Conservation (phyloP, 306 rosid genomes). For the Pyrus pyrifolia region DNA sequence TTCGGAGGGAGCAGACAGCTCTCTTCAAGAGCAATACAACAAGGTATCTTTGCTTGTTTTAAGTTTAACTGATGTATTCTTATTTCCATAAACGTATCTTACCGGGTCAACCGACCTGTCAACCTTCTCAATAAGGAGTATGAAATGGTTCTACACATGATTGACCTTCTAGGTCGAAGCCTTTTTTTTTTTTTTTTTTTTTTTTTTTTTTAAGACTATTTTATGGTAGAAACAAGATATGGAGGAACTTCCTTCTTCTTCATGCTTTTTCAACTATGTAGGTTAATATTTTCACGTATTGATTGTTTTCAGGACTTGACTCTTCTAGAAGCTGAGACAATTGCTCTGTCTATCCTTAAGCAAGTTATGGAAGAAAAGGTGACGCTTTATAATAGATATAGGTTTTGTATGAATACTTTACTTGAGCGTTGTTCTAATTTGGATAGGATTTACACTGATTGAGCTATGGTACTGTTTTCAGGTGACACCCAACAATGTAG, state of each 20-base stretch:
- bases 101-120: neutral
- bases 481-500: conserved; percentile 98
- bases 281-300: neutral
- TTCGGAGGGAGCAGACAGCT: conserved; percentile 97
- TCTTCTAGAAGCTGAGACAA: conserved; percentile 92
- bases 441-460: neutral
- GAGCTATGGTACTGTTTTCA: conserved; percentile 11
- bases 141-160: neutral
- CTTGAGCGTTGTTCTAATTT: neutral
- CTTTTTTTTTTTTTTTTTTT: neutral
- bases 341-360: conserved; percentile 92
- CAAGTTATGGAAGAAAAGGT: conserved; percentile 99
- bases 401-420: neutral
- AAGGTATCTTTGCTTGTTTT: conserved; percentile 45
- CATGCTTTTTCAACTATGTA: neutral
- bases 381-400: neutral
- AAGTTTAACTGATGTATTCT: neutral
- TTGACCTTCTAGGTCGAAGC: neutral
- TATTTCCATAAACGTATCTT: neutral
- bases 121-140: neutral
- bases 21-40: conserved; percentile 95
- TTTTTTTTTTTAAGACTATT: neutral
- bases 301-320: conserved; percentile 62
- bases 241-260: neutral
- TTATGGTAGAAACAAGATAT: neutral